Base-by-base conservation (phyloP, 2,329 filamentous ascomycete genomes). In the Neurospora crassa region DNA sequence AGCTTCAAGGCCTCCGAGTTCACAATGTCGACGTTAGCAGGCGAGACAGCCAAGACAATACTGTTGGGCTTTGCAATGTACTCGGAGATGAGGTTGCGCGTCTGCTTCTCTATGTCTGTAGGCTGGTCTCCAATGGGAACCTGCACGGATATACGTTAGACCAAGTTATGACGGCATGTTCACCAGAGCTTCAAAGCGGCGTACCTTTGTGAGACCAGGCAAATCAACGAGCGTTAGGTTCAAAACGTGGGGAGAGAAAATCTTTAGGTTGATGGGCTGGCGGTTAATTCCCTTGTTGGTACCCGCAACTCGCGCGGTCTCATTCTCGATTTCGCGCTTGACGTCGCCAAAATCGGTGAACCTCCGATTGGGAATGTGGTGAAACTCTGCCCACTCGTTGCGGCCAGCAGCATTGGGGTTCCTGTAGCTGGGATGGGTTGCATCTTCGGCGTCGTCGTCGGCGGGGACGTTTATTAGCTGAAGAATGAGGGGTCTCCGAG, bases 31-130 rank as follows among this genome's bases (percentile, higher is more conserved):
- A 98, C 95, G 78, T 99, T 99, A 70, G 96, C 96, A 20, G 96
- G 95, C 14, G 96, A 98, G 34, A 99, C 96, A 41, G 96, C 96
- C 69, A 99, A 88, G 75, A 99, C 91, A 78, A 99, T 97, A 82
- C 95, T 97, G 86, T 99, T 99, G 16, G 96, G 95, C 83, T 99
- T 99, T 71, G 94, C 94, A 78, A 98, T 99, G 80, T 97, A 99
- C 84, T 99, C 96, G 71, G 94, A 92, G 77, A 99, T 98, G 77
- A 99, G 88, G 76, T 93, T 97, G 75, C 95, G 89, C 41, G 96
- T 99, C 83, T 99, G 96, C 82, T 97, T 98, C 85, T 99, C 96
- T 78, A 99, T 99, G 79, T 99, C 96, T 77, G 92, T 90, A 8
- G 96, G 96, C 80, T 99, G 96, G 80, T 99, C 96, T 75, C 96